phyloP scores from a whole-genome alignment of 768 basidiomycete species.

The Tricholoma hemisulphureum region DNA sequence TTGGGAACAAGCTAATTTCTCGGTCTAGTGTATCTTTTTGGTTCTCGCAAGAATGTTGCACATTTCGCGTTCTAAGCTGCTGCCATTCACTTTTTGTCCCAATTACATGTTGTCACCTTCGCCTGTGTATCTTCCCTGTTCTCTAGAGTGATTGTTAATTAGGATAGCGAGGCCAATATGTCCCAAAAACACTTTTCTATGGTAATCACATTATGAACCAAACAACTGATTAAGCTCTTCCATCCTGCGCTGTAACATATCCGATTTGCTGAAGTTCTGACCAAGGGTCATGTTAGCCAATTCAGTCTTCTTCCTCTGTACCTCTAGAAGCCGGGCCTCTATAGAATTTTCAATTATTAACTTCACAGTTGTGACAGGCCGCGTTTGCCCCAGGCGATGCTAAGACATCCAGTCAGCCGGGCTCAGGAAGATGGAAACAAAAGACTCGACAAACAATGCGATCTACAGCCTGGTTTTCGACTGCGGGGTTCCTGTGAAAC shows the following conservation, averaged over 20 bases:
- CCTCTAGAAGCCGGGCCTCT: conserved; percentile 87
- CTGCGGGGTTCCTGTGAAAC: conserved; percentile 81
- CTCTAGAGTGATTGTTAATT: conserved; percentile 10
- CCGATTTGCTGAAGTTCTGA: conserved; percentile 82
- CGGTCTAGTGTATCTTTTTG: conserved; percentile 79
- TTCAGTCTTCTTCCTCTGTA: conserved; percentile 92
- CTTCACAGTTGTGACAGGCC: conserved; percentile 88
- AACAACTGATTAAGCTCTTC: conserved; percentile 84
- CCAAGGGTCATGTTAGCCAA: conserved; percentile 93
- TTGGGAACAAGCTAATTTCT: no score
- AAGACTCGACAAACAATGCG: conserved; percentile 71
- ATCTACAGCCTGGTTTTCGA: conserved; percentile 97
- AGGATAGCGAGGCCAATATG: conserved; percentile 19
- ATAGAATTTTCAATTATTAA: conserved; percentile 94
- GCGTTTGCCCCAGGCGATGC: conserved; percentile 95
- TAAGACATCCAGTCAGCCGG: conserved; percentile 28
- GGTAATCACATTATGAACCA: conserved; percentile 37
- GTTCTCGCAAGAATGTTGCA: conserved; percentile 67
- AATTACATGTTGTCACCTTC: background rate
- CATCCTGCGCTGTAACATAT: conserved; percentile 82
- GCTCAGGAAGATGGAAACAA: background rate
- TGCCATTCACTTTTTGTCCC: background rate
- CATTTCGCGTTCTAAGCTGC: conserved; percentile 67
- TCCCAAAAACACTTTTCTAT: conserved; percentile 22
- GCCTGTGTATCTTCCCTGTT: background rate